These are phyloP conservation scores for Aspergillus unguis DNA, from an alignment of 2,329 filamentous ascomycete species.

Conservation along the genomic window DNA sequence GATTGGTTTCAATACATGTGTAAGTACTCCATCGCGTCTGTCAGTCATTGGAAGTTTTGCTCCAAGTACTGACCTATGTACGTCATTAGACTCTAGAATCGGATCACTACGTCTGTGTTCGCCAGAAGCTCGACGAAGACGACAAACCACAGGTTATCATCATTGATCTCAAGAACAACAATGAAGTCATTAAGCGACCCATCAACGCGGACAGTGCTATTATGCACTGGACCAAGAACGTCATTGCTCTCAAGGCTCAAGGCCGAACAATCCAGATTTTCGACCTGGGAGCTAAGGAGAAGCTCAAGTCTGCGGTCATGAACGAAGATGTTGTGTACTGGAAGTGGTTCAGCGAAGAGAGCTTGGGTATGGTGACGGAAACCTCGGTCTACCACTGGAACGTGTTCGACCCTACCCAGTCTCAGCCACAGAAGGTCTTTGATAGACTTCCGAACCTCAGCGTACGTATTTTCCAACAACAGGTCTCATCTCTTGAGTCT, in stretches of 20 bases:
- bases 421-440: constrained; percentile 82
- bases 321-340: constrained; percentile 97
- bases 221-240: constrained; percentile 96
- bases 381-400: constrained; percentile 96
- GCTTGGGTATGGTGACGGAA: constrained; percentile 85
- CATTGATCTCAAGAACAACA: constrained; percentile 94
- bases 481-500: neutral
- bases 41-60: neutral
- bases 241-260: constrained; percentile 95
- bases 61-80: constrained; percentile 20
- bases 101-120: constrained; percentile 91
- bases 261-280: constrained; percentile 96
- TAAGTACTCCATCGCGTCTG: constrained; percentile 47
- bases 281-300: constrained; percentile 86
- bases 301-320: constrained; percentile 95
- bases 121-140: constrained; percentile 84
- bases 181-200: constrained; percentile 88
- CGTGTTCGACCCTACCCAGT: constrained; percentile 79
- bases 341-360: constrained; percentile 96
- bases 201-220: constrained; percentile 99
- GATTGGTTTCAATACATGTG: constrained; percentile 85
- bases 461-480: constrained; percentile 51
- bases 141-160: constrained; percentile 93
- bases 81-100: constrained; percentile 83
- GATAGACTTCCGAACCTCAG: constrained; percentile 87